Base-by-base conservation (phyloP, 2,329 filamentous ascomycete genomes). In the Didymella pomorum region DNA sequence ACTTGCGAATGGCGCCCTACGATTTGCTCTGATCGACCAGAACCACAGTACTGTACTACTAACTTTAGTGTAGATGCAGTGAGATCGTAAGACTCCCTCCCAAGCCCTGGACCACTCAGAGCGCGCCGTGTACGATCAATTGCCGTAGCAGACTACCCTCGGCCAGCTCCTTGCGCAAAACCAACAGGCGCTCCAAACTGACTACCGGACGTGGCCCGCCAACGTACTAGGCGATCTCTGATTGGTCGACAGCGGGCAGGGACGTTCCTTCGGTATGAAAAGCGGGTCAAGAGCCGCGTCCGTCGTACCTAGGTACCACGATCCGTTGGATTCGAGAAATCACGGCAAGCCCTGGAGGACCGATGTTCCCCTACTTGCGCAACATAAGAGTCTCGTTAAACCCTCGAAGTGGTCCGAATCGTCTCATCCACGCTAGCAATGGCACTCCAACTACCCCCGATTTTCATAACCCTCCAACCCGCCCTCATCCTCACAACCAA, bases 401-500 rank as follows among this genome's bases (percentile, higher is more conserved):
- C 39, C 21, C 11, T 5, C 39, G 6, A n/a, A n/a, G n/a, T n/a
- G n/a, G n/a, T n/a, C n/a, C n/a, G n/a, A n/a, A n/a, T n/a, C 25
- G 10, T 16, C 16, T 37, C 33, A 10, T 37, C n/a, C 14, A 3
- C n/a, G 33, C 12, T 2, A 9, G 46, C 9, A 10, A 53, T 46
- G 51, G 39, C 63, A 2, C 52, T 68, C 7, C 28, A 57, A 26
- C 54, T 65, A 0, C 62, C 64, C 10, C 47, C 53, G 4, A 10
- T 60, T 23, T 48, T 67, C 14, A 31, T 44, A 4, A 9, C 41
- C 7, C 35, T 63, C 7, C 64, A 69, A 33, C 10, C 65, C 4
- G 63, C 61, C 8, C 56, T 71, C 12, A 23, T 72, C 12, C 44
- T 58, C 28, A 6, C 63, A 1, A 54, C 29, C 26, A 68, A 66